Evolutionary conservation across 305 asterid genomes (phyloP).

Genomic region (Caryopteris hybrid): DNA sequence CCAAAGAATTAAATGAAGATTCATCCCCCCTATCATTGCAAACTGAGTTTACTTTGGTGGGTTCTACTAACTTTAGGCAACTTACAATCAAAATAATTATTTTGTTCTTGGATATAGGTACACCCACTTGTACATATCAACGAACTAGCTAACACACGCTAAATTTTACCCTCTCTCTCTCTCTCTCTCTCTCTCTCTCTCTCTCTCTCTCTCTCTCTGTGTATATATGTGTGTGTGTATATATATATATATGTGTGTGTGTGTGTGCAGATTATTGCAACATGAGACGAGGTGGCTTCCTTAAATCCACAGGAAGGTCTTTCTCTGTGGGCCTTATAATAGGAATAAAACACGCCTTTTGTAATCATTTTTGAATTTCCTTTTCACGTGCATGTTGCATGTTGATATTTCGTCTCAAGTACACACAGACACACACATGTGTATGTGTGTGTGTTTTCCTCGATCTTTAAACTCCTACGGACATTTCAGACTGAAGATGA

Average conservation of each 20-base stretch:
- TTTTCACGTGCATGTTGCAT: slow-evolving; percentile 8
- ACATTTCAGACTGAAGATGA: too few relatives aligned
- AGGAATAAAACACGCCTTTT: not conserved
- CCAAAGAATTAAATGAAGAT: not conserved
- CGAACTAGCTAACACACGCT: not conserved
- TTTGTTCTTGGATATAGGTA: not conserved
- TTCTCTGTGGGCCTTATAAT: not conserved
- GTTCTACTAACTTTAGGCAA: not conserved
- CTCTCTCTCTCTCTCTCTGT: too few relatives aligned
- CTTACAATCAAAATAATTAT: not conserved
- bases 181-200: too few relatives aligned
- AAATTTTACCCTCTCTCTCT: too few relatives aligned
- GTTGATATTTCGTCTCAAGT: not conserved
- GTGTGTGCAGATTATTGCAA: not conserved
- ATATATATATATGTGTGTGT: too few relatives aligned
- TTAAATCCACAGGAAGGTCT: not conserved
- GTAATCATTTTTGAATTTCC: not conserved
- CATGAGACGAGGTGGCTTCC: not conserved
- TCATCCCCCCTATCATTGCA: not conserved
- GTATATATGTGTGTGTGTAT: too few relatives aligned
- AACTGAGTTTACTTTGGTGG: not conserved
- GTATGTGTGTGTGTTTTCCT: not conserved
- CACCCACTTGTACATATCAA: not conserved
- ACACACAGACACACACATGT: not conserved
- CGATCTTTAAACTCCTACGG: too few relatives aligned